Base-by-base conservation (phyloP, 139 green algal species). In the Chlamydomonas sp. region DNA sequence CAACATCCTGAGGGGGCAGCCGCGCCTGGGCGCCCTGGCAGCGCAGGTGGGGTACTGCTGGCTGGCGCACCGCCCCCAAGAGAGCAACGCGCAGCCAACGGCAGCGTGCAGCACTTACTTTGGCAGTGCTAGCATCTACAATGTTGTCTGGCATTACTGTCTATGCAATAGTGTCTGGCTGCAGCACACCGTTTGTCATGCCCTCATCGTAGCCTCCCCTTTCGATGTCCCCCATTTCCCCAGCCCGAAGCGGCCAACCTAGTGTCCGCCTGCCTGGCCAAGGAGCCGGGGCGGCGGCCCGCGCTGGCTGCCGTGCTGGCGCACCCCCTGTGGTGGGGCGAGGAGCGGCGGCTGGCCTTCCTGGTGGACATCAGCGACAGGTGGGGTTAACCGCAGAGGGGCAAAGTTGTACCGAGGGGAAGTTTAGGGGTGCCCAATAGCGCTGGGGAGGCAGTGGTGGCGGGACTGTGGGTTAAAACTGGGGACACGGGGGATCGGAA, bases 301-400 rank as follows among this genome's bases (percentile, higher is more conserved):
- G 85, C 73, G 57, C 94, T 98, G 83, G 15, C 74, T 0, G 93
- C 92, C 7, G 91, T 98, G 78, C 91, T 98, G 90, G 69, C 77
- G 0, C 98, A 99, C 91, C 98, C 97, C 49, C 86, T 98, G 62
- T 99, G 98, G 95, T 99, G 98, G 98, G 80, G 79, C 7, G 71
- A 92, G 3, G 94, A 95, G 66, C 90, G 94, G 85, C 92, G 91
- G 61, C 93, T 99, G 75, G 83, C 94, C 31, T 99, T 99, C 95
- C 92, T 99, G 31, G 89, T 97, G n/a, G 95, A 97, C 66, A 88
- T 97, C 78, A 95, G 89, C 71, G 93, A 97, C 91, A 91, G 93
- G 91, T 94, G 78, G 68, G 82, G 63, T 49, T 0, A 3, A 1
- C 82, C n/a, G 68, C 49, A 60, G 31, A 59, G 7, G 31, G 69